These are phyloP conservation scores for Sanghuangporus weigelae DNA, from an alignment of 1,284 basidiomycete species.

Conservation along the genomic window DNA sequence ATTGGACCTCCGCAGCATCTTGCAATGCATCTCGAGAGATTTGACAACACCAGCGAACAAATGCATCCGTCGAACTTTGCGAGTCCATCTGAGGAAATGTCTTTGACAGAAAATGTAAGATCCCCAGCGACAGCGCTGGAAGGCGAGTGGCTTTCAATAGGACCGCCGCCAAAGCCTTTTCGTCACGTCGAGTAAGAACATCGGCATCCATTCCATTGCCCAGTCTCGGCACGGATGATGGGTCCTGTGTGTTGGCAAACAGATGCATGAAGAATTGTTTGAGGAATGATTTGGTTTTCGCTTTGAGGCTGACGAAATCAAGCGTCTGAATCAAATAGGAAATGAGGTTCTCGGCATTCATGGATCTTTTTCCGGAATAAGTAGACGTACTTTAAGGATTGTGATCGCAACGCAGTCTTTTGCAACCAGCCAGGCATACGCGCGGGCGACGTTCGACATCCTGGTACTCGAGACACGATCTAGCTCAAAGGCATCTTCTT, in stretches of 20 bases:
- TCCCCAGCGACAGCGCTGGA: constrained; percentile 57
- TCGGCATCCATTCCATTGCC: constrained; percentile 37
- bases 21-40: constrained; percentile 63
- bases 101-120: constrained; percentile 62
- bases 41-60: constrained; percentile 58
- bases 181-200: constrained; percentile 42
- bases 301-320: constrained; percentile 73
- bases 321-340: constrained; percentile 54
- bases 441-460: constrained; percentile 61
- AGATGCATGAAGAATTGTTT: constrained; percentile 61
- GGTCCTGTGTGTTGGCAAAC: constrained; percentile 44
- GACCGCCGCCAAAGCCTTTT: constrained; percentile 63
- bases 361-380: background rate
- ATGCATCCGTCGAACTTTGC: constrained; percentile 36
- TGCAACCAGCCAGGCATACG: constrained; percentile 83
- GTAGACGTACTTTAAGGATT: constrained; percentile 69
- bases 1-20: constrained; percentile 32
- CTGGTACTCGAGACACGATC: constrained; percentile 57
- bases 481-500: constrained; percentile 37
- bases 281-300: constrained; percentile 62
- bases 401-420: constrained; percentile 67
- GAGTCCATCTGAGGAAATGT: constrained; percentile 36
- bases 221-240: constrained; percentile 48
- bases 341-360: background rate
- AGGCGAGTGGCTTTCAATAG: constrained; percentile 63